phyloP scores from a whole-genome alignment of 257 asterid species.

The Salvia hispanica region DNA sequence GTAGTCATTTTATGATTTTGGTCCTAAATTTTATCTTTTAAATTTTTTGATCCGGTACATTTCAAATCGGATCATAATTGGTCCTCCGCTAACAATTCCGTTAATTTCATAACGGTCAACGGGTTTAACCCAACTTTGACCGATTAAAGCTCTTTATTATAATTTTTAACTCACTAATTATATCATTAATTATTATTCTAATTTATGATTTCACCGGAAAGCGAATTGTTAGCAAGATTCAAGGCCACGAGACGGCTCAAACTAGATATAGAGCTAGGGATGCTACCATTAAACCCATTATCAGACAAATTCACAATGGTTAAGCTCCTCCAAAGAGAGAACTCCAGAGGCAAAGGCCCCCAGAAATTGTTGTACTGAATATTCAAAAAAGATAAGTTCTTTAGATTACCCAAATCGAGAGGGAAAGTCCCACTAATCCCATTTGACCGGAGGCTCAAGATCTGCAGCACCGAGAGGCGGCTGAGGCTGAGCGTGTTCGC shows the following conservation, averaged over 20 bases:
- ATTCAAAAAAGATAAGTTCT: constrained; percentile 67
- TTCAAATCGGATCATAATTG: too few species aligned
- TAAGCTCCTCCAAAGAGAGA: constrained; percentile 64
- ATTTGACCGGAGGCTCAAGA: constrained; percentile 96
- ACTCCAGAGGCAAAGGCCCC: constrained; percentile 78
- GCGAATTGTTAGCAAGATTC: constrained; percentile 61
- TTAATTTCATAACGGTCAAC: too few species aligned
- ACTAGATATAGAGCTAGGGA: constrained; percentile 57
- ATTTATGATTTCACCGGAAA: constrained; percentile 61
- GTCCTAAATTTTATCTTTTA: too few species aligned
- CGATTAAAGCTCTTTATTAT: too few species aligned
- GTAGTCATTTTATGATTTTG: too few species aligned
- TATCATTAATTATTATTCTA: too few species aligned
- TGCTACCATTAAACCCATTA: constrained; percentile 55
- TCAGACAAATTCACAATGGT: constrained; percentile 55
- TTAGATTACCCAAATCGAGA: constrained; percentile 64
- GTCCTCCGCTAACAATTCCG: too few species aligned
- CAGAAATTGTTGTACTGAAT: constrained; percentile 82
- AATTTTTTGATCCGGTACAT: too few species aligned
- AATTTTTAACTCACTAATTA: too few species aligned
- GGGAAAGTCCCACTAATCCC: constrained; percentile 78
- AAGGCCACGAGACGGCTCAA: constrained; percentile 48
- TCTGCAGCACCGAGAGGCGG: constrained; percentile 84
- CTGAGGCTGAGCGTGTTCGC: constrained; percentile 56
- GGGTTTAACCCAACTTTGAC: too few species aligned